Percentiles rank a stretch among this genome's conserved stretches.
These are phyloP conservation scores for Plasmodium yoelii DNA, from an alignment of 169 alveolate genomes.

Conservation along the genomic window DNA sequence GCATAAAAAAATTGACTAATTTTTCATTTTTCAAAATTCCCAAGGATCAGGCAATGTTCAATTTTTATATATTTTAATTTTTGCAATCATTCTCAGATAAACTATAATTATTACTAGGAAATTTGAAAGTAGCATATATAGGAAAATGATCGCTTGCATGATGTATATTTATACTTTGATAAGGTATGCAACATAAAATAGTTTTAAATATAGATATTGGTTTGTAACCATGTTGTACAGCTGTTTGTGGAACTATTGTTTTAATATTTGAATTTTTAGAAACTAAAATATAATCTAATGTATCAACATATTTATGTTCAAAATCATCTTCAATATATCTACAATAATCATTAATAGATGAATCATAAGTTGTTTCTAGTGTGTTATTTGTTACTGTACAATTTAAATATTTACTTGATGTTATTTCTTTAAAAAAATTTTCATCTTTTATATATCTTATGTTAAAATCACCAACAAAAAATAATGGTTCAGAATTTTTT, in stretches of 20 bases:
- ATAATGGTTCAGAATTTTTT: constrained; percentile 72
- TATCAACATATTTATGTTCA: constrained; percentile 15
- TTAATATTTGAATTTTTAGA: constrained; percentile 24
- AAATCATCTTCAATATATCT: constrained; percentile 31
- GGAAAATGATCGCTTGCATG: constrained; percentile 78
- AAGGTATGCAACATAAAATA: constrained; percentile 43
- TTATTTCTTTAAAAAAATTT: constrained; percentile 18
- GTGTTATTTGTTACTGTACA: constrained; percentile 35
- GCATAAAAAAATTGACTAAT: too few species aligned
- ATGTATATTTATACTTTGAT: constrained; percentile 16
- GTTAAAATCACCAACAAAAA: constrained; percentile 75
- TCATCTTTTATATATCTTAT: constrained; percentile 42
- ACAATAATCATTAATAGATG: constrained; percentile 62
- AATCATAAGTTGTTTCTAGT: constrained; percentile 66
- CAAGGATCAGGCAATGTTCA: too few species aligned
- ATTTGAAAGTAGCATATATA: constrained; percentile 51
- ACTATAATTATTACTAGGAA: background rate
- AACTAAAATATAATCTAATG: constrained; percentile 68
- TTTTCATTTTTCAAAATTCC: too few species aligned
- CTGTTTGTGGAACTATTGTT: constrained; percentile 66
- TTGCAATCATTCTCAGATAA: too few species aligned
- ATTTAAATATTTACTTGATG: constrained; percentile 38
- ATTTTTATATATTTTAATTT: too few species aligned
- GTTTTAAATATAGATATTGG: constrained; percentile 26
- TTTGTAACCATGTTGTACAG: constrained; percentile 27